phyloP scores from a whole-genome alignment of 495 filamentous ascomycete genomes.

The Aspergillus affinis region DNA sequence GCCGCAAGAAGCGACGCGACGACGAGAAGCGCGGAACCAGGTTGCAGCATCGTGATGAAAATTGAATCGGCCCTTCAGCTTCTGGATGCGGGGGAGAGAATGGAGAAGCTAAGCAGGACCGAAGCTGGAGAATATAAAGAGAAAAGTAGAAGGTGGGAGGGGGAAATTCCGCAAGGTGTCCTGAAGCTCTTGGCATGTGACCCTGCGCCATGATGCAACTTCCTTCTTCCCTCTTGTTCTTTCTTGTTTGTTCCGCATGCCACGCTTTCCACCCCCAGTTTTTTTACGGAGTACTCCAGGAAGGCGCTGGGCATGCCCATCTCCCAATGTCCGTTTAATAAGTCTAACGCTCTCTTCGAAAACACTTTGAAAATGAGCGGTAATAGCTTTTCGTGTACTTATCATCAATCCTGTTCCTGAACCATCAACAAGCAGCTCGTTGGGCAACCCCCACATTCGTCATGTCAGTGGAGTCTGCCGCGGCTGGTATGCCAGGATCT shows the following conservation, averaged over 20 bases:
- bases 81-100: not conserved
- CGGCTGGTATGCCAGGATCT: constrained; percentile 6
- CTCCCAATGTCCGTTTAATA: not conserved
- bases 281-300: not conserved
- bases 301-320: not conserved
- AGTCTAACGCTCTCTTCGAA: no score
- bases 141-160: not conserved
- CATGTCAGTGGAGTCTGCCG: constrained; percentile 10
- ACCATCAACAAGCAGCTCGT: not conserved
- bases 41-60: constrained; percentile 20
- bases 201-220: constrained; percentile 17
- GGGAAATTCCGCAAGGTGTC: constrained; percentile 44
- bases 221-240: not conserved
- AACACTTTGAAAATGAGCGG: not conserved
- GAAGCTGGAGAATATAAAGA: not conserved
- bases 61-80: not conserved
- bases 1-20: constrained; percentile 56
- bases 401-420: constrained; percentile 6
- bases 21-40: constrained; percentile 36
- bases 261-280: not conserved
- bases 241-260: not conserved
- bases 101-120: constrained; percentile 1
- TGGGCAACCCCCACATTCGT: constrained; percentile 10
- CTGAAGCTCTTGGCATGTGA: constrained; percentile 48
- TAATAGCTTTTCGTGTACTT: not conserved